Percentiles rank a stretch among this genome's conserved stretches.
Conservation (phyloP, 2,329 filamentous ascomycete genomes). For the Amesomyces nigricolor region DNA sequence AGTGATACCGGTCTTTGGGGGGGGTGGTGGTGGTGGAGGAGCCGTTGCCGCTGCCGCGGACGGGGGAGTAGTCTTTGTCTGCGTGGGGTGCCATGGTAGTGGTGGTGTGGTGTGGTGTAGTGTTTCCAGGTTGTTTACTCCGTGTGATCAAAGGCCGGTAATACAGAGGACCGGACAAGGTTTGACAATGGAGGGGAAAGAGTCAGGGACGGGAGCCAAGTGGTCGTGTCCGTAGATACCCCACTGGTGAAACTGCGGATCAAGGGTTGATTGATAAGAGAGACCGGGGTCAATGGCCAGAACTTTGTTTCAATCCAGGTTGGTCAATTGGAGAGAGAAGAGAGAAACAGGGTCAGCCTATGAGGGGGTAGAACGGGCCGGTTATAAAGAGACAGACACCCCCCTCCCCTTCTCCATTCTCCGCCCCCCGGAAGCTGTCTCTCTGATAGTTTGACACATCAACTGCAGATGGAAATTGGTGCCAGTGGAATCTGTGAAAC, state of each 20-base stretch:
- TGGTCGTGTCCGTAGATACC: background rate
- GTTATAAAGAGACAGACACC: constrained; percentile 1
- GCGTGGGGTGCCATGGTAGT: constrained; percentile 53
- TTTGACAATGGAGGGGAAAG: constrained; percentile 1
- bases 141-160: background rate
- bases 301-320: background rate
- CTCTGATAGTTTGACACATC: too few species aligned
- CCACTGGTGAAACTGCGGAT: background rate
- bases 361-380: background rate
- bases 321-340: constrained; percentile 4
- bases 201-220: background rate
- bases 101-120: background rate
- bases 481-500: constrained; percentile 14
- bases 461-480: background rate
- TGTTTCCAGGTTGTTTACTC: background rate
- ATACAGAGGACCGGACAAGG: background rate
- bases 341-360: background rate
- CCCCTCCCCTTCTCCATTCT: background rate
- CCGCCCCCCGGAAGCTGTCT: background rate
- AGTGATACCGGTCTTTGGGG: constrained; percentile 51
- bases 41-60: background rate
- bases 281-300: background rate
- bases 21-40: too few species aligned
- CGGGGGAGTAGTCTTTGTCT: constrained; percentile 34
- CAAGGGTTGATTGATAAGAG: background rate